Conservation (phyloP, 768 basidiomycete species). For the Mycena alexandri region DNA sequence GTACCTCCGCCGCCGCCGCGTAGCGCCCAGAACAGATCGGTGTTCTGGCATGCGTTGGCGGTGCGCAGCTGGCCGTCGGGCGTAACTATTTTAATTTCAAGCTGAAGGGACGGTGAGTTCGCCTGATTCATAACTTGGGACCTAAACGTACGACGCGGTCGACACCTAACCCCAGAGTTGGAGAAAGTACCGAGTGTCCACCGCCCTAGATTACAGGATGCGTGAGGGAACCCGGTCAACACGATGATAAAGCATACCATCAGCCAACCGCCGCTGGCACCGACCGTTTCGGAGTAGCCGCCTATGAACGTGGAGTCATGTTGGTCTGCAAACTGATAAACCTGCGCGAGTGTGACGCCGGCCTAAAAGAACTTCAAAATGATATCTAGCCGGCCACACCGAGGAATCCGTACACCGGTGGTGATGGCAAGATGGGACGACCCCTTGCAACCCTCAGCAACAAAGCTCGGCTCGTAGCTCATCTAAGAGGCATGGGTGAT, state of each 20-base stretch:
- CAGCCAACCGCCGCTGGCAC: slow-evolving; percentile 40
- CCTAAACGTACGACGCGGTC: slow-evolving; percentile 39
- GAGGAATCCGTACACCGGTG: not conserved
- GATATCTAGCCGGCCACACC: not conserved
- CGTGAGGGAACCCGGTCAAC: not conserved
- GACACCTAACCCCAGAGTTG: slow-evolving; percentile 41
- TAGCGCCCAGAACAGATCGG: slow-evolving; percentile 55
- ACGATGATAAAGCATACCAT: slow-evolving; percentile 23
- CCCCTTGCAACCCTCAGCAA: not conserved
- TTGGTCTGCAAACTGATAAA: slow-evolving; percentile 37
- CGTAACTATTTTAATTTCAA: slow-evolving; percentile 53
- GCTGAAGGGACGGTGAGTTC: slow-evolving; percentile 16
- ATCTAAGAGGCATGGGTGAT: not conserved
- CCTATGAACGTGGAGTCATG: slow-evolving; percentile 41
- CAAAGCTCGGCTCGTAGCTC: slow-evolving; percentile 7
- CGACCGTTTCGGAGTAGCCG: slow-evolving; percentile 38
- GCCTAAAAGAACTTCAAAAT: slow-evolving; percentile 9
- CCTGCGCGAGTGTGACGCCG: slow-evolving; percentile 28
- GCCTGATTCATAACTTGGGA: not conserved
- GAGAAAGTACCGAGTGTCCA: slow-evolving; percentile 38
- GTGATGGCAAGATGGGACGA: slow-evolving; percentile 4
- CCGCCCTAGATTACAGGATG: slow-evolving; percentile 31
- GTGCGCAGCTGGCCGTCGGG: slow-evolving; percentile 50
- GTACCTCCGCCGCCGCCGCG: slow-evolving; percentile 43
- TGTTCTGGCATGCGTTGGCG: slow-evolving; percentile 50